Conservation (phyloP, 352 stramenopile genomes). For the Phytophthora sp. region DNA sequence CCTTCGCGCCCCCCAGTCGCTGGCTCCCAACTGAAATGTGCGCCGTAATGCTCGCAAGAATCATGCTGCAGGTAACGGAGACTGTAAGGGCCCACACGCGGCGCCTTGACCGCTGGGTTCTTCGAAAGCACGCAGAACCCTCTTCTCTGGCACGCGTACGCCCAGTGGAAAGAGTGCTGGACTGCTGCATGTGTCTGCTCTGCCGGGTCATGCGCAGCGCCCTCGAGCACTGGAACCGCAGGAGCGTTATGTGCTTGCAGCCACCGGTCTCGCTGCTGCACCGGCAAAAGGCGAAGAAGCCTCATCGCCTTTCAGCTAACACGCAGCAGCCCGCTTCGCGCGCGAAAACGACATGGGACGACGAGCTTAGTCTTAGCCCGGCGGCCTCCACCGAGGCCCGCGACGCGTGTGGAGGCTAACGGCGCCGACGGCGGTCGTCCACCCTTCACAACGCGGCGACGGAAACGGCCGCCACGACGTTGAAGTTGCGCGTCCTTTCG, state of each 20-base stretch:
- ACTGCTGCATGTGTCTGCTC: constrained; percentile 8
- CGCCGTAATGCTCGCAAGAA: constrained; percentile 30
- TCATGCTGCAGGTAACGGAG: constrained; percentile 28
- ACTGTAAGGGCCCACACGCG: constrained; percentile 15
- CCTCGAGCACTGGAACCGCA: constrained; percentile 9
- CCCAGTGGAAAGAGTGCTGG: constrained; percentile 11
- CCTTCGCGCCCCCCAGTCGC: background rate
- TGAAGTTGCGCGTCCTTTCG: constrained; percentile 15
- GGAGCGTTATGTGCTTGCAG: background rate
- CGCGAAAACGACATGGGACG: constrained; percentile 1
- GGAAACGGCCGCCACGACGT: constrained; percentile 10
- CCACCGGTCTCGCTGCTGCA: too few species aligned
- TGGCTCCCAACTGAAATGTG: constrained; percentile 27
- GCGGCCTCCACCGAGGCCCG: background rate
- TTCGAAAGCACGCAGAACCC: constrained; percentile 32
- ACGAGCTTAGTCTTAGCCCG: background rate
- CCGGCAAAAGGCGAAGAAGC: too few species aligned
- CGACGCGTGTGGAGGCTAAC: background rate
- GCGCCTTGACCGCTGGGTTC: constrained; percentile 9
- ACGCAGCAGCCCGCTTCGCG: background rate
- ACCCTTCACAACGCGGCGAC: constrained; percentile 5
- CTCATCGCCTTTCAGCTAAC: too few species aligned
- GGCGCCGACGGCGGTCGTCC: background rate
- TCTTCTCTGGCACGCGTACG: constrained; percentile 11
- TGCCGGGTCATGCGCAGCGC: background rate